Evolutionary conservation across 2,329 filamentous ascomycete genomes (phyloP), one percentile per base, ranked within the genome.

Genomic region (Dothideomycetes sp.): DNA sequence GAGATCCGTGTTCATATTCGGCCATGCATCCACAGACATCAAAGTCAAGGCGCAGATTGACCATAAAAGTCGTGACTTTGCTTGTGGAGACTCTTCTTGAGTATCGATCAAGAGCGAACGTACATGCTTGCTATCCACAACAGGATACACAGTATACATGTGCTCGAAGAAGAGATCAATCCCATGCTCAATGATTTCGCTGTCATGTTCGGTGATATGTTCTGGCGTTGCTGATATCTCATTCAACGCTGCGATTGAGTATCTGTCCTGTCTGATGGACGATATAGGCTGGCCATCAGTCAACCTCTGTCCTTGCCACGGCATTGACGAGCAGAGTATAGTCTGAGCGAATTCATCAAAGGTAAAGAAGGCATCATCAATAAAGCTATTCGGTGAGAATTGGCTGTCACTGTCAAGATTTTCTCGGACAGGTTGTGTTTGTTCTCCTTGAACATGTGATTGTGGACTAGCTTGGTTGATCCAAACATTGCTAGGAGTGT

Each of bases 291-390:
- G n/a, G n/a, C n/a, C n/a, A n/a, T n/a, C n/a, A n/a, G n/a, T n/a
- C n/a, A n/a, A n/a, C n/a, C n/a, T n/a, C 32, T 9, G 16, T 22
- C 24, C 24, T 32, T n/a, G n/a, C 19, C 23, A 5, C 16, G 27
- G 16, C 15, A 19, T n/a, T 27, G 35, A 17, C 27, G 34, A 34
- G 4, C 13, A 20, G 22, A 47, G 34, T 4, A 48, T 33, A 22
- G 34, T 47, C 19, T 47, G 35, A n/a, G 45, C 42, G 19, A 49
- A 47, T 12, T 47, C 45, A 17, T 46, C 41, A 24, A 47, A 49
- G 1, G 47, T 47, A 12, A 47, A 43, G 17, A 46, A 49, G 18
- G 34, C 40, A 8, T 46, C 33, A 15, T 32, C 15, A 3, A 31
- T 7, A 2, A n/a, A 19, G 16, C 12, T 15, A 10, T 33, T 18